Base-by-base conservation (phyloP, 768 basidiomycete species). In the Mycena leptocephala region DNA sequence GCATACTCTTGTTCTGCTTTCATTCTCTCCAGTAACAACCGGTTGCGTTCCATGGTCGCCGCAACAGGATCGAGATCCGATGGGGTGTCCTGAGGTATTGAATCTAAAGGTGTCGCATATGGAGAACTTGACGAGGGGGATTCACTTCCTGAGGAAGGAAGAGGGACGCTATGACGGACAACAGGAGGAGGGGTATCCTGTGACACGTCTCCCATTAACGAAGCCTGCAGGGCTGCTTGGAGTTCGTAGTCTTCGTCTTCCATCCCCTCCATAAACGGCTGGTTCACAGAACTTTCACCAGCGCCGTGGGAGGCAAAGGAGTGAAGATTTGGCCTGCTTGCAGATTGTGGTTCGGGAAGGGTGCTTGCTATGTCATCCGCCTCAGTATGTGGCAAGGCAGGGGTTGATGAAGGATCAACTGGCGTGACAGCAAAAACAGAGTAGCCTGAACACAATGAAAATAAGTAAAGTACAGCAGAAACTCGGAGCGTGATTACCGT, bases 181-280 rank as follows among this genome's bases (percentile, higher is more conserved):
- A 80, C 82, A 72, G 70, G 83, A 67, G 71, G 85, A 70, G 80
- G 81, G 70, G 22, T 82, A 53, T 67, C 35, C 46, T 46, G 51
- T 74, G 79, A 74, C 66, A 65, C 69, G 66, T 77, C 73, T 28
- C 78, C 83, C 81, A 87, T 86, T 53, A 97, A 85, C 5, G 96
- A 97, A 3, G 96, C 96, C 79, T 96, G 95, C 62, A 97, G 86
- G 0, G 95, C 97, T 7, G 93, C 95, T 82, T 98, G 97, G 3
- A 98, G 90, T 72, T 96, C 95, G 79, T 93, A 90, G 82, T 98
- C 97, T 81, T 97, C 96, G 77, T 96, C 95, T 74, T 95, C 96
- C 56, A 95, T 85, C 3, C 87, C 90, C 51, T 85, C 86, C 2
- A 84, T 75, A 37, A 33, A 39, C 14, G 58, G 59, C 68, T 39